Evolutionary conservation across 1,284 basidiomycete genomes (phyloP), one percentile per base, ranked within the genome.

Genomic region (Puccinia triticina): DNA sequence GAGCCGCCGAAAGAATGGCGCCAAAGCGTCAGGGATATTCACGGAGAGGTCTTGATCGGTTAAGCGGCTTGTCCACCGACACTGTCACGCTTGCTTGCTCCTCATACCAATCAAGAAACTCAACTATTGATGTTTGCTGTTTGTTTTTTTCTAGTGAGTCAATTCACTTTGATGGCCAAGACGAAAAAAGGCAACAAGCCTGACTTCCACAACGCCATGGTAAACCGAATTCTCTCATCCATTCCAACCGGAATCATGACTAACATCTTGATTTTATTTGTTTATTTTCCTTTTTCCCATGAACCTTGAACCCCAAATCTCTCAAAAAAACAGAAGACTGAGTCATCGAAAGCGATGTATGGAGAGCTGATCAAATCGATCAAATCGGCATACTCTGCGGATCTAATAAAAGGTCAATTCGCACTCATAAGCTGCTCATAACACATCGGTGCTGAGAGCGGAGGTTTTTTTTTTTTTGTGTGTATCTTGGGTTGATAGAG

Each of bases 201-300:
- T 55, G 94, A 96, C 87, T 96, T 96, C 86, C 94, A 96, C 88
- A 90, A 90, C 76, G 93, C 94, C 4, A 95, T 96, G 94, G 94
- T 93, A 84, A 69, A 88, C 86, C 74, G 3, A 53, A 26, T 61
- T 11, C 11, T 3, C 48, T 18, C 48, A 10, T 16, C 48, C 48
- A 7, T 18, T 16, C 48, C 48, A 50, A 50, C 8, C 8, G 18
- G 18, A 50, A 50, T 10, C 18, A 50, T 11, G 10, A 50, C 18
- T 18, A 21, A 50, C 5, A 7, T 50, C 5, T 50, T 10, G 4
- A 43, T 50, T 10, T 16, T 50, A 14, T 10, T 21, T 50, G 16
- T 32, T 16, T 32, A n/a, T n/a, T n/a, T n/a, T n/a, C n/a, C n/a
- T n/a, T n/a, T n/a, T n/a, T n/a, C n/a, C n/a, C n/a, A n/a, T n/a